Conservation (phyloP, 2,329 filamentous ascomycete genomes). For the Seiridium unicorne region DNA sequence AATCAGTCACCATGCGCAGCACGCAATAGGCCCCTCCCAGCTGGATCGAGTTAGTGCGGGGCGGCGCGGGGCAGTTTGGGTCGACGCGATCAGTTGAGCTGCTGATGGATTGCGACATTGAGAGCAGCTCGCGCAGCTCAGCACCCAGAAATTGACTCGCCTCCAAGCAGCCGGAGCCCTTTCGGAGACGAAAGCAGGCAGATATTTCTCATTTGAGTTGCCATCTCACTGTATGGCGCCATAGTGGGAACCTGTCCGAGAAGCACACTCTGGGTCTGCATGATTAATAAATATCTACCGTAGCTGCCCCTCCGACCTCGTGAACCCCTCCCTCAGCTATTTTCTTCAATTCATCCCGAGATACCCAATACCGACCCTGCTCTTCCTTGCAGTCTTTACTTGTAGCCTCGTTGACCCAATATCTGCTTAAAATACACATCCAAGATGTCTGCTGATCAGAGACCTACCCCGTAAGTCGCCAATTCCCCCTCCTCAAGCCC, state of each 20-base stretch:
- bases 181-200: constrained; percentile 1
- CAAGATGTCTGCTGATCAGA: constrained; percentile 24
- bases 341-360: not conserved
- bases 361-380: not conserved
- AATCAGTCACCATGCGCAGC: constrained; percentile 27
- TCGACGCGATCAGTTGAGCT: constrained; percentile 2
- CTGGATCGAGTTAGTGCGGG: constrained; percentile 26
- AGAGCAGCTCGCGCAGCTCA: not conserved
- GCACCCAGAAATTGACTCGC: constrained; percentile 2
- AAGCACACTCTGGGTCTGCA: not conserved
- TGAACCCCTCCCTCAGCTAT: not conserved
- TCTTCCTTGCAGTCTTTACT: not conserved
- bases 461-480: constrained; percentile 27
- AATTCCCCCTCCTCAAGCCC: not conserved
- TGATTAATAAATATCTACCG: not conserved
- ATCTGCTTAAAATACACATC: not conserved
- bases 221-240: not conserved
- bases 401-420: not conserved
- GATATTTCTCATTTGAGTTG: not conserved
- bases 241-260: constrained; percentile 3
- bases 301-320: not conserved
- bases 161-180: constrained; percentile 2
- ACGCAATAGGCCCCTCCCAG: constrained; percentile 28
- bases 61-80: constrained; percentile 12
- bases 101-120: not conserved